Conservation (phyloP, 495 filamentous ascomycete species). For the Aspergillus asperescens region DNA sequence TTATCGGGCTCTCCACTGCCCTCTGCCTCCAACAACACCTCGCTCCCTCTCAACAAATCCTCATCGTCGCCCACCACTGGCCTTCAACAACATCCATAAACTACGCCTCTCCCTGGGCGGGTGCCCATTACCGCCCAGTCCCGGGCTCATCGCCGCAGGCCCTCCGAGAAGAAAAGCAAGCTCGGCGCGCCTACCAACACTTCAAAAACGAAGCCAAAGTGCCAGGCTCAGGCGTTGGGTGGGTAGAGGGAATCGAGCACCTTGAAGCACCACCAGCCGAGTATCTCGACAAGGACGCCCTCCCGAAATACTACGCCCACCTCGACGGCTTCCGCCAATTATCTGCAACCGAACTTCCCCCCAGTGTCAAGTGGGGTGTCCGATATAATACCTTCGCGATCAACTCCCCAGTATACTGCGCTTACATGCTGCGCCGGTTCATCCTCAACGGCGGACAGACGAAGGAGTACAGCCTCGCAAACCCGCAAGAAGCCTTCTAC, state of each 20-base stretch:
- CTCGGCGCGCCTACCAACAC: slow-evolving; percentile 46
- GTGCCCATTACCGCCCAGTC: slow-evolving; percentile 56
- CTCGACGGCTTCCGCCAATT: slow-evolving; percentile 44
- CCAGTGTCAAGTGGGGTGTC: slow-evolving; percentile 49
- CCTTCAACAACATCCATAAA: slow-evolving; percentile 50
- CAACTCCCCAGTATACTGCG: slow-evolving; percentile 59
- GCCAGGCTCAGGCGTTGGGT: slow-evolving; percentile 49
- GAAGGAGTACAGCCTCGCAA: slow-evolving; percentile 39
- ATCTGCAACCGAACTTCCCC: slow-evolving; percentile 35
- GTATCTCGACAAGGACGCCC: slow-evolving; percentile 33
- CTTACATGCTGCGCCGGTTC: slow-evolving; percentile 50
- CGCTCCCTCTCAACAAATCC: slow-evolving; percentile 34
- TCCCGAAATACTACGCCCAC: slow-evolving; percentile 27
- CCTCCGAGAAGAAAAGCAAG: slow-evolving; percentile 45
- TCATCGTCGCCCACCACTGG: slow-evolving; percentile 54
- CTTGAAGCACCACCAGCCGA: slow-evolving; percentile 46
- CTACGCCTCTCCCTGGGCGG: slow-evolving; percentile 63
- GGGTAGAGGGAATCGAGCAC: slow-evolving; percentile 54
- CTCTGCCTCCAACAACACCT: slow-evolving; percentile 44
- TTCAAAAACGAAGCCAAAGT: slow-evolving; percentile 38
- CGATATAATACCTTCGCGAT: slow-evolving; percentile 54
- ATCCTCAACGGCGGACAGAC: slow-evolving; percentile 44
- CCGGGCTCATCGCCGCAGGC: slow-evolving; percentile 39
- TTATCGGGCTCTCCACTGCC: slow-evolving; percentile 53
- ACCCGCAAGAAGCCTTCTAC: slow-evolving; percentile 45